A percentile compares a stretch with the other conserved stretches of the same genome.
Conservation (phyloP, 1,284 basidiomycete genomes). For the Tilletiaria anomala region DNA sequence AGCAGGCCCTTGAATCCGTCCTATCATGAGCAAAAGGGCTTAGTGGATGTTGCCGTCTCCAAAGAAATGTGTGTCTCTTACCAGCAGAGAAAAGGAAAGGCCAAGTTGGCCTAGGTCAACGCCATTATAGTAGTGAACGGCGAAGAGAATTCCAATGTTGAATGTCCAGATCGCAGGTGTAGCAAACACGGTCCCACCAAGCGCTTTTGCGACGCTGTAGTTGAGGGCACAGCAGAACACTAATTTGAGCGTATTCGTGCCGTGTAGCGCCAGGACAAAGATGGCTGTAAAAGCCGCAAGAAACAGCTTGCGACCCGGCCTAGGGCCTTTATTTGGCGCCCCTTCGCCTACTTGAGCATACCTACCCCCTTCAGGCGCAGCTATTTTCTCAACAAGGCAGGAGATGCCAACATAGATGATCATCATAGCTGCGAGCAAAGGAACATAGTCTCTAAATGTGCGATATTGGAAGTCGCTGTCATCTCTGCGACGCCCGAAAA, state of each 20-base stretch:
- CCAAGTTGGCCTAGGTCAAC: slow-evolving; percentile 55
- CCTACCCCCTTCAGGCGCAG: too few relatives aligned
- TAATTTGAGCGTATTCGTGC: slow-evolving; percentile 68
- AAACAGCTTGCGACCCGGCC: slow-evolving; percentile 31
- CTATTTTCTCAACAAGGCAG: slow-evolving; percentile 13
- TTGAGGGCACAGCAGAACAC: slow-evolving; percentile 57
- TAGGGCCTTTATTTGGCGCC: slow-evolving; percentile 23
- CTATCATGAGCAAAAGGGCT: slow-evolving; percentile 41
- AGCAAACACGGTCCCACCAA: slow-evolving; percentile 40
- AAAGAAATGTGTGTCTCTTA: neutral
- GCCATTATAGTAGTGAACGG: slow-evolving; percentile 63
- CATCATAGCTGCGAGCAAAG: slow-evolving; percentile 28
- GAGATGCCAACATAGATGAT: slow-evolving; percentile 28
- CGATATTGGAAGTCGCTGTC: slow-evolving; percentile 42
- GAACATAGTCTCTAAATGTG: slow-evolving; percentile 38
- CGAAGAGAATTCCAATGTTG: slow-evolving; percentile 60
- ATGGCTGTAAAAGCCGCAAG: slow-evolving; percentile 49
- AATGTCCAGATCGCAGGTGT: slow-evolving; percentile 55
- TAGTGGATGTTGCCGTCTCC: neutral
- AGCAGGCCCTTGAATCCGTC: slow-evolving; percentile 55
- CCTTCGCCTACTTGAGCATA: slow-evolving; percentile 36
- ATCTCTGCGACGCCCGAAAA: slow-evolving; percentile 43
- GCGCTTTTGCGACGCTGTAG: slow-evolving; percentile 47
- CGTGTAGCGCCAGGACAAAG: slow-evolving; percentile 69
- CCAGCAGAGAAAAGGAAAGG: slow-evolving; percentile 48